phyloP scores from a whole-genome alignment of 257 asterid species.

The Nicotiana otophora region DNA sequence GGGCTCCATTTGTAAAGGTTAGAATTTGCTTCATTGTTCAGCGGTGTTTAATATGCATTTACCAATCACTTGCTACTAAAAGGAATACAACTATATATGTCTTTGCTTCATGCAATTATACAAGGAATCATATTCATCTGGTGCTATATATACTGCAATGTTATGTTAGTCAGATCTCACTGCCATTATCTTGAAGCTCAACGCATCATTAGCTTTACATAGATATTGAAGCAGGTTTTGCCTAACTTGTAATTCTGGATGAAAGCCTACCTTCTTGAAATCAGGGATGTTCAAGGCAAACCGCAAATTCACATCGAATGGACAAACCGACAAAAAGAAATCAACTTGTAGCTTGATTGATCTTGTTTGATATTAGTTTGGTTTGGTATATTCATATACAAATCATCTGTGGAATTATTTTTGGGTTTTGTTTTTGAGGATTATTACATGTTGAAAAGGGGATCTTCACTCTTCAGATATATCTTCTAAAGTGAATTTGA shows the following conservation, averaged over 20 bases:
- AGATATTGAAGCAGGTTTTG: background rate
- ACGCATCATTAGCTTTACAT: background rate
- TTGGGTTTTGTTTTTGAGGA: background rate
- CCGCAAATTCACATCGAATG: background rate
- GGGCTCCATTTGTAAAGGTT: constrained; percentile 97
- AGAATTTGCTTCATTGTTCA: constrained; percentile 14
- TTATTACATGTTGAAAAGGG: background rate
- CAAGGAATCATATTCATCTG: background rate
- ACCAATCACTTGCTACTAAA: background rate
- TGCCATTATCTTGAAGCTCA: background rate
- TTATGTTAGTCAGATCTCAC: background rate
- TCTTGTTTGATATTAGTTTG: background rate
- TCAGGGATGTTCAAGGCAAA: background rate
- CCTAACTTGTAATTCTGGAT: background rate
- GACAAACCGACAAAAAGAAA: background rate
- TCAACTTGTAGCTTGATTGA: background rate
- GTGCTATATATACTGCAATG: background rate
- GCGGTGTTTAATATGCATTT: background rate
- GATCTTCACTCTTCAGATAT: background rate
- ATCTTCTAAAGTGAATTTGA: background rate
- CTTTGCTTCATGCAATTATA: background rate
- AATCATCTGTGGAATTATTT: background rate
- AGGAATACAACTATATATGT: background rate
- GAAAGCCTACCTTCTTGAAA: background rate
- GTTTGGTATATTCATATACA: background rate